Evolutionary conservation across 2,329 filamentous ascomycete species (phyloP).

Genomic region (Botrytis byssoidea): DNA sequence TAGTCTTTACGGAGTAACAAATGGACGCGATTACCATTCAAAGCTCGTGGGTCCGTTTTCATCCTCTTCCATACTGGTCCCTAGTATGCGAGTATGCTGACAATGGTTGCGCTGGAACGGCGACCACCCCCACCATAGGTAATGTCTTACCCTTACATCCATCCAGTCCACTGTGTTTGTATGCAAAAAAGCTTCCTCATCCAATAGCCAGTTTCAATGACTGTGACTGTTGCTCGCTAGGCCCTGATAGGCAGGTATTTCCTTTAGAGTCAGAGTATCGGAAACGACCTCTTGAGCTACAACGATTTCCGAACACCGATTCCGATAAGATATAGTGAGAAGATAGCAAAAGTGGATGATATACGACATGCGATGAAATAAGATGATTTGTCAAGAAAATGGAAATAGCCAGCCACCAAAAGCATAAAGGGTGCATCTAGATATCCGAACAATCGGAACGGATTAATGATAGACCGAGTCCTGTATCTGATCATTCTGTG

Average conservation of each 20-base stretch:
- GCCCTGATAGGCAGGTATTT: not conserved
- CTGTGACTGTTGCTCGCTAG: not conserved
- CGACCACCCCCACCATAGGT: not conserved
- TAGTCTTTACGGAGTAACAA: not conserved
- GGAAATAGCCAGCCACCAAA: not conserved
- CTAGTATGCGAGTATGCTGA: not conserved
- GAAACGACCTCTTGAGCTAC: not conserved
- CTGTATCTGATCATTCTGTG: not conserved
- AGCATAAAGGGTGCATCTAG: not conserved
- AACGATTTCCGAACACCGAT: not conserved
- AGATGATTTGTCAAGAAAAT: not conserved
- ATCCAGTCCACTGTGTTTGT: not conserved
- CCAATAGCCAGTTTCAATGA: not conserved
- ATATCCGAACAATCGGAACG: not conserved
- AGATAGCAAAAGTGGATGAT: not conserved
- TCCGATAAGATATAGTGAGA: constrained; percentile 9
- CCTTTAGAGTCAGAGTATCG: not conserved
- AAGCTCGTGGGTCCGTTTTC: not conserved
- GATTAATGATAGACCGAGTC: not conserved
- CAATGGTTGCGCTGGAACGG: not conserved
- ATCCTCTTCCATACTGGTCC: not conserved
- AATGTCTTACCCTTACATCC: not conserved
- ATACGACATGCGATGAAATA: not conserved
- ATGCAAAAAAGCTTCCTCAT: not conserved
- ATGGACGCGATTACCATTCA: not conserved